A percentile compares a stretch with the other conserved stretches of the same genome.
These are phyloP conservation scores for Tulasnella sp. DNA, from an alignment of 768 basidiomycete species.

Conservation along the genomic window DNA sequence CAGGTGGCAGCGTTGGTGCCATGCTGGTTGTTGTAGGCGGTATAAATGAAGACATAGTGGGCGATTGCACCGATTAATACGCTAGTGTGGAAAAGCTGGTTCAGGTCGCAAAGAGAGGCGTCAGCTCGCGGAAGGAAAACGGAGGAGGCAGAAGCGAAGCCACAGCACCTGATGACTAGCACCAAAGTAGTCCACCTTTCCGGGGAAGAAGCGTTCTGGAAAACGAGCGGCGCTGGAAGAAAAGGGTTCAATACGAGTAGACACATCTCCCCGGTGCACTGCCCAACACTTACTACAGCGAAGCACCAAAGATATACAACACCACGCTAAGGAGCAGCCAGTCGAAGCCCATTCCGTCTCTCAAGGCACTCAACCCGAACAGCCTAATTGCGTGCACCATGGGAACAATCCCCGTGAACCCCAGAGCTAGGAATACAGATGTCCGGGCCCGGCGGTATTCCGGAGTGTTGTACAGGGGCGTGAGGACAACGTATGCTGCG, in stretches of 20 bases:
- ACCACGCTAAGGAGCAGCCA: conserved; percentile 68
- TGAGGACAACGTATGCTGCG: conserved; percentile 70
- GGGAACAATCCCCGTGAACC: conserved; percentile 65
- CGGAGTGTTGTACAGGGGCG: conserved; percentile 72
- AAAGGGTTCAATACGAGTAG: conserved; percentile 33
- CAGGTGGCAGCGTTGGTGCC: conserved; percentile 22
- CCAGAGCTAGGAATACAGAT: conserved; percentile 71
- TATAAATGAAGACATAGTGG: conserved; percentile 59
- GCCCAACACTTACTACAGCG: conserved; percentile 65
- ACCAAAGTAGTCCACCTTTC: conserved; percentile 72
- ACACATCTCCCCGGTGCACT: too few relatives aligned
- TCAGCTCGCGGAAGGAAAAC: background rate
- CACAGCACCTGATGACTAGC: conserved; percentile 55
- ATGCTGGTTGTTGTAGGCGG: conserved; percentile 60
- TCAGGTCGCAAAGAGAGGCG: background rate
- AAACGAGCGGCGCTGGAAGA: conserved; percentile 68
- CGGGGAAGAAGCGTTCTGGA: conserved; percentile 71
- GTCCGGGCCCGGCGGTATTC: conserved; percentile 74
- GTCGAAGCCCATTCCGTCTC: conserved; percentile 61
- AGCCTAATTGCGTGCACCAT: conserved; percentile 58
- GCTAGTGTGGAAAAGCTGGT: conserved; percentile 79
- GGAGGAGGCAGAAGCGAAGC: too few relatives aligned
- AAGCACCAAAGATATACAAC: conserved; percentile 73
- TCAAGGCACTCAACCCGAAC: conserved; percentile 55
- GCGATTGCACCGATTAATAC: conserved; percentile 69